Percentiles rank a stretch among this genome's conserved stretches.
phyloP scores from a whole-genome alignment of 140 eudicot genomes.

The Senecio squalidus region DNA sequence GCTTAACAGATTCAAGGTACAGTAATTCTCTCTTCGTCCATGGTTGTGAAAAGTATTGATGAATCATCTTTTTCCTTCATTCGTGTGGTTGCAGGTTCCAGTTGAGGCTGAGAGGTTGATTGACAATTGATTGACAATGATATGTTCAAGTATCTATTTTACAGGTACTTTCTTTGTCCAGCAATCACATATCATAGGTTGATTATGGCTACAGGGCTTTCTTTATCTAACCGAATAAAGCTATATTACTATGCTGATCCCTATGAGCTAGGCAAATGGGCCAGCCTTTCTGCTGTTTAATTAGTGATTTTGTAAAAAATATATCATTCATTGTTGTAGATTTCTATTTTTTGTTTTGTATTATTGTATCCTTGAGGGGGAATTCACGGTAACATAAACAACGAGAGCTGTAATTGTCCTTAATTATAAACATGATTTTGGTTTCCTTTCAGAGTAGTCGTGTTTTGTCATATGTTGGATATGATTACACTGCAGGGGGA shows the following conservation, averaged over 20 bases:
- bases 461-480: no score
- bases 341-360: neutral
- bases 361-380: neutral
- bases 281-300: constrained; percentile 83
- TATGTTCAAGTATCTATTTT: constrained; percentile 83
- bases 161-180: no score
- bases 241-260: constrained; percentile 82
- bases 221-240: constrained; percentile 64
- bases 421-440: no score
- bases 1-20: constrained; percentile 76
- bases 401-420: no score
- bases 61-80: neutral
- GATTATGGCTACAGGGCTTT: constrained; percentile 74
- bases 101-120: constrained; percentile 79
- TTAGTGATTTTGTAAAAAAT: constrained; percentile 13
- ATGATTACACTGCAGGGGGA: no score
- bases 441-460: no score
- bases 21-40: neutral
- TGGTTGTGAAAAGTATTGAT: no score
- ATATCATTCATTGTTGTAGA: constrained; percentile 23
- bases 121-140: constrained; percentile 56
- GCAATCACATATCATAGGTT: no score
- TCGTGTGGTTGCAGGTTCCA: constrained; percentile 53
- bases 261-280: constrained; percentile 92
- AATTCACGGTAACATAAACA: no score